Evolutionary conservation across 176 grass and related monocot species (phyloP).

Genomic region (Raddia guianensis): DNA sequence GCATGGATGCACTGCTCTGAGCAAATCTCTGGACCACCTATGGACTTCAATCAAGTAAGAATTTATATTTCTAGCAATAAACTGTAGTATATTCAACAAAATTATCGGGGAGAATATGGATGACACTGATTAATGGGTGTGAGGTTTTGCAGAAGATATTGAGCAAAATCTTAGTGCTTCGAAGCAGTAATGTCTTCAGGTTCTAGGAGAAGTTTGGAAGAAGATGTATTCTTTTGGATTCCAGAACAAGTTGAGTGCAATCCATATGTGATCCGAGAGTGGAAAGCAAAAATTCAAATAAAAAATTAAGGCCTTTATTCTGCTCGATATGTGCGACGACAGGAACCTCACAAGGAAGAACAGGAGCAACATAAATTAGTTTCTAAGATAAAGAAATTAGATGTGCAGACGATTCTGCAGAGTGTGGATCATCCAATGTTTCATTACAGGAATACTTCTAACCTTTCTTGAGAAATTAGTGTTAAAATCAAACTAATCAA

Average conservation of each 20-base stretch:
- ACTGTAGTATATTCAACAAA: slow-evolving; percentile 3
- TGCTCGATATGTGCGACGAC: slow-evolving; percentile 14
- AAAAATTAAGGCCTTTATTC: slow-evolving; percentile 2
- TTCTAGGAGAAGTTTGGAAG: neutral
- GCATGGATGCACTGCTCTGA: neutral
- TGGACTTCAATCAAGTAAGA: neutral
- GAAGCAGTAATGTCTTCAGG: neutral
- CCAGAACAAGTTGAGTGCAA: neutral
- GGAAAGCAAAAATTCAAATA: neutral
- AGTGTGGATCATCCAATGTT: slow-evolving; percentile 22
- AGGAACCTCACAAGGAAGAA: slow-evolving; percentile 9
- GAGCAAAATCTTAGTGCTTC: neutral
- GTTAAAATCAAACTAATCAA: slow-evolving; percentile 25
- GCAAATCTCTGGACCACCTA: neutral
- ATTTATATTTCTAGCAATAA: slow-evolving; percentile 19
- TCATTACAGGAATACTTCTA: neutral
- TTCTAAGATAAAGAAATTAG: slow-evolving; percentile 26
- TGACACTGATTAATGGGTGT: neutral
- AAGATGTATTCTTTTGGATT: slow-evolving; percentile 1
- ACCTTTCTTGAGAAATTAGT: neutral
- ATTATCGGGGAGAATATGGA: slow-evolving; percentile 6
- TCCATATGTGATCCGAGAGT: slow-evolving; percentile 4
- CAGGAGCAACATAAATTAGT: neutral
- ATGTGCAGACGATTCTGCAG: neutral
- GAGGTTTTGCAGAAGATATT: slow-evolving; percentile 15